phyloP scores from a whole-genome alignment of 495 filamentous ascomycete species.

The Cetradonia linearis region DNA sequence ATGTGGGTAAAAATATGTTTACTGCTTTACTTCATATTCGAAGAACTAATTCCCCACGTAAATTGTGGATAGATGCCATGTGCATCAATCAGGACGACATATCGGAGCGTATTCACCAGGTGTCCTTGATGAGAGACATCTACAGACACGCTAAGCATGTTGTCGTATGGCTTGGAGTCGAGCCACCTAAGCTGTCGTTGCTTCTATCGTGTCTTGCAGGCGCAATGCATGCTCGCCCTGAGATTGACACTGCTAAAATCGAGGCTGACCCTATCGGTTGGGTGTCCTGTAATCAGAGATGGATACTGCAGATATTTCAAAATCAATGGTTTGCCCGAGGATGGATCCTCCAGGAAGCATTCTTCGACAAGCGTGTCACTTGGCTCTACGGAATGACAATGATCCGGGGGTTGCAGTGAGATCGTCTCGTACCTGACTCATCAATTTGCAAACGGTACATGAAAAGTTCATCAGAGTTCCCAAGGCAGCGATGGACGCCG shows the following conservation, averaged over 20 bases:
- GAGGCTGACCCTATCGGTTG: no score
- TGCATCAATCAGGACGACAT: background rate
- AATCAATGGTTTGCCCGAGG: background rate
- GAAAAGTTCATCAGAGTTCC: no score
- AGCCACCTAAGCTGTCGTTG: background rate
- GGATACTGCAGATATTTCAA: no score
- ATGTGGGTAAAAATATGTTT: background rate
- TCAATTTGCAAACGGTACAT: no score
- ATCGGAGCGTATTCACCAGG: conserved; percentile 18
- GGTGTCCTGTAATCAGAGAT: no score
- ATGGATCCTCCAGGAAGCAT: background rate
- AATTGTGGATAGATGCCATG: conserved; percentile 7
- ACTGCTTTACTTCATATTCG: background rate
- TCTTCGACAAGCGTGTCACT: background rate
- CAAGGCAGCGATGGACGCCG: no score
- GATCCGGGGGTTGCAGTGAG: no score
- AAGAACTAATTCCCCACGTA: background rate
- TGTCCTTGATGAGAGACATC: conserved; percentile 20
- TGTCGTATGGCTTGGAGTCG: conserved; percentile 1
- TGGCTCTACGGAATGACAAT: background rate
- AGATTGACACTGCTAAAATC: no score
- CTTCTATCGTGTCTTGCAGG: background rate
- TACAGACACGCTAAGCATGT: conserved; percentile 8
- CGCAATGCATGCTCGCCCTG: background rate
- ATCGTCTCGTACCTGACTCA: no score